Evolutionary conservation across 2,329 filamentous ascomycete species (phyloP).

Genomic region (Colletotrichum endophyticum): DNA sequence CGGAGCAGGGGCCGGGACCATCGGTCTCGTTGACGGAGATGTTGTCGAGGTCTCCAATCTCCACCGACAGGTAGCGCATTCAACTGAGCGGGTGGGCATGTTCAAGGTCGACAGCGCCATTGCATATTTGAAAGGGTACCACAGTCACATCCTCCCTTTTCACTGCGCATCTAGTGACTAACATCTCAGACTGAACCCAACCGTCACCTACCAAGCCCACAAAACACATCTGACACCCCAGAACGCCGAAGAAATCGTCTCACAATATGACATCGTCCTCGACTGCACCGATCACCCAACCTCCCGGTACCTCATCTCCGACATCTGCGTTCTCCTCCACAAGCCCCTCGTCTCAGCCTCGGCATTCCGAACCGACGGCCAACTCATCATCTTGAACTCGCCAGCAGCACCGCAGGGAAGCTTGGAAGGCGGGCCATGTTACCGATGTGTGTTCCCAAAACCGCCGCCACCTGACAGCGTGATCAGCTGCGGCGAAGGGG

Average conservation of each 20-base stretch:
- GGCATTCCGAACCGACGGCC: conserved; percentile 86
- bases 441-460: conserved; percentile 88
- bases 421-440: conserved; percentile 77
- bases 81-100: conserved; percentile 71
- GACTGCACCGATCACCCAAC: conserved; percentile 96
- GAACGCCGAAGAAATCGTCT: conserved; percentile 71
- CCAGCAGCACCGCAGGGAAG: conserved; percentile 69
- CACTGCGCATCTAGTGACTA: not conserved
- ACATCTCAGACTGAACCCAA: conserved; percentile 70
- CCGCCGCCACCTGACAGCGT: conserved; percentile 86
- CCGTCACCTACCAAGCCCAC: conserved; percentile 68
- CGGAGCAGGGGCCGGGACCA: conserved; percentile 81
- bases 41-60: conserved; percentile 88
- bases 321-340: conserved; percentile 79
- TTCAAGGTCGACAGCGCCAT: conserved; percentile 82
- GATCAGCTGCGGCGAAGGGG: conserved; percentile 88
- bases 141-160: not conserved
- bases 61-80: conserved; percentile 88
- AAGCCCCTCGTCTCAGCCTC: conserved; percentile 90
- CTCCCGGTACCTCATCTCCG: conserved; percentile 90
- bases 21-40: conserved; percentile 90
- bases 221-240: conserved; percentile 68
- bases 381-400: conserved; percentile 86
- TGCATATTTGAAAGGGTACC: conserved; percentile 58
- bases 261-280: conserved; percentile 80